phyloP scores from a whole-genome alignment of 2,329 filamentous ascomycete species.

The Aspergillus ustus region DNA sequence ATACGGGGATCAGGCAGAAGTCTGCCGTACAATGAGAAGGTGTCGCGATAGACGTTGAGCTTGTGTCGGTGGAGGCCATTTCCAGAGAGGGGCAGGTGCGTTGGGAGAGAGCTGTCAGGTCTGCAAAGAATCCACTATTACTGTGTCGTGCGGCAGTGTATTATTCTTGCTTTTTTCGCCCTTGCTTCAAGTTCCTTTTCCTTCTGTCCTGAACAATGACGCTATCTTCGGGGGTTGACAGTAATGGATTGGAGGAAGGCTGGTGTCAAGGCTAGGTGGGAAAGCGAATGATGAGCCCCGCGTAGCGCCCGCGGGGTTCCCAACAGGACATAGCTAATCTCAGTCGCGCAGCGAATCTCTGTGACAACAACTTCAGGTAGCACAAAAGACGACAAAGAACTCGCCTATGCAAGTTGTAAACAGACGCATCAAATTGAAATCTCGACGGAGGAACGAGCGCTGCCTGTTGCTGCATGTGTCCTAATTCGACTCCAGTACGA shows the following conservation, averaged over 20 bases:
- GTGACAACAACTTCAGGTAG: not conserved
- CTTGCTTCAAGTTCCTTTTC: not conserved
- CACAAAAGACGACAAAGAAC: not conserved
- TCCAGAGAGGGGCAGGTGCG: constrained; percentile 9
- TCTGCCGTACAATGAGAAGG: constrained; percentile 81
- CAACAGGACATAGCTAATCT: not conserved
- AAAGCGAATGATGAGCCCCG: not conserved
- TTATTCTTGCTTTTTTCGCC: not conserved
- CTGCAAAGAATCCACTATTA: not conserved
- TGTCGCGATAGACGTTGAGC: constrained; percentile 52
- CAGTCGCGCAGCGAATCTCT: not conserved
- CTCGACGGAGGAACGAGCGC: constrained; percentile 9
- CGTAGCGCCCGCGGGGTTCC: not conserved
- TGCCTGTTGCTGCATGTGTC: constrained; percentile 6
- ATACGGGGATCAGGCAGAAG: constrained; percentile 85
- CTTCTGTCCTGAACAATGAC: not conserved
- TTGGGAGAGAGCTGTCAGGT: not conserved
- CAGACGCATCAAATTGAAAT: constrained; percentile 2
- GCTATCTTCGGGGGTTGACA: not conserved
- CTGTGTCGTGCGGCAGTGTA: not conserved
- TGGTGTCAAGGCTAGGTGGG: not conserved
- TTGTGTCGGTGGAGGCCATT: constrained; percentile 29
- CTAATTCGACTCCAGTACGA: not conserved
- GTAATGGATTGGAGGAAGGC: not conserved
- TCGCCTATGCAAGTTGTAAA: not conserved